A percentile compares a stretch with the other conserved stretches of the same genome.
Evolutionary conservation across 768 basidiomycete genomes (phyloP).

Genomic region (Hysterangium stoloniferum): DNA sequence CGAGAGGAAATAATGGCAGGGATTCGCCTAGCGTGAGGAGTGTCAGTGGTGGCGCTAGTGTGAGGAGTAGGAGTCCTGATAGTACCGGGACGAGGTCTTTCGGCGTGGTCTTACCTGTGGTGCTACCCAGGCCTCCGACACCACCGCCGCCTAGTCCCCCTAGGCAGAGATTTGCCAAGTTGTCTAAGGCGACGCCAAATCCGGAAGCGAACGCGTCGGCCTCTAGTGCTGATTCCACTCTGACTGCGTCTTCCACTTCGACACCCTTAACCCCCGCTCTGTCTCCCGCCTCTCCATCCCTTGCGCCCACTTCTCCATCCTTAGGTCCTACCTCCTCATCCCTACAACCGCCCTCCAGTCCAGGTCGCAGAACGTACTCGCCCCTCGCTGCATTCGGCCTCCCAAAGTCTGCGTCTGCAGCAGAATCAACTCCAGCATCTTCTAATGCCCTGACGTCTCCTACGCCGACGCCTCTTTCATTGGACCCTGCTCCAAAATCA

Average conservation of each 20-base stretch:
- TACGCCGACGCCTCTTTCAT: neutral
- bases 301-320: neutral
- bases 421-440: neutral
- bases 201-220: neutral
- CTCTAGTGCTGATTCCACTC: neutral
- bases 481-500: neutral
- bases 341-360: neutral
- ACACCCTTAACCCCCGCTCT: neutral
- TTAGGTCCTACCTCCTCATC: neutral
- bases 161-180: constrained; percentile 2
- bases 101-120: neutral
- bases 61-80: neutral
- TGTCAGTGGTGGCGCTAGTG: neutral
- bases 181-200: neutral
- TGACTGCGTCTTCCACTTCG: constrained; percentile 1
- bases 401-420: neutral
- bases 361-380: constrained; percentile 18
- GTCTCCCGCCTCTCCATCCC: neutral
- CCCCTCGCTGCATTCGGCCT: constrained; percentile 20
- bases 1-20: neutral
- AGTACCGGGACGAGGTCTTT: constrained; percentile 1
- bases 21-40: neutral
- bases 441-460: neutral
- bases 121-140: constrained; percentile 4
- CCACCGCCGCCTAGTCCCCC: constrained; percentile 6